phyloP scores from a whole-genome alignment of 768 basidiomycete species.

The Cystobasidiopsis lactophilus region DNA sequence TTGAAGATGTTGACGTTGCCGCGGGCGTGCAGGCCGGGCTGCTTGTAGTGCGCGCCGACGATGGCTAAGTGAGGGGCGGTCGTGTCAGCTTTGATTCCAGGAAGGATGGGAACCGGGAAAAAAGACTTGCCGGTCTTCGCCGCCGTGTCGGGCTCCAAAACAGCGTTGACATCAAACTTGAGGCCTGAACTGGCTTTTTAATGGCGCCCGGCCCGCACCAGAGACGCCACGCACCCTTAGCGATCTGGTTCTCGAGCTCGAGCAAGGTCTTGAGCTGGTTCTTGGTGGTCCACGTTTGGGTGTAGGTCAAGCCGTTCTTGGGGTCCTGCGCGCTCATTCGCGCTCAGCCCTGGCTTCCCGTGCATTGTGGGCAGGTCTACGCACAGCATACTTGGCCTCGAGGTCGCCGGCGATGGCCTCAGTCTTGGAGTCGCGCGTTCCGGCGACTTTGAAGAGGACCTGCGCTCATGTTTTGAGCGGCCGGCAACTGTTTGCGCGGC shows the following conservation, averaged over 20 bases:
- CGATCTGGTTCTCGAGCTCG: constrained; percentile 91
- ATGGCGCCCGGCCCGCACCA: not conserved
- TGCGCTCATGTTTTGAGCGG: too few species aligned
- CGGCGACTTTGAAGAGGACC: constrained; percentile 86
- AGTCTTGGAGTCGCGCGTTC: constrained; percentile 53
- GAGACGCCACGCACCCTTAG: constrained; percentile 36
- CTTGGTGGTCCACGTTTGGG: constrained; percentile 82
- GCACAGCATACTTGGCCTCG: constrained; percentile 83
- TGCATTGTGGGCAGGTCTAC: not conserved
- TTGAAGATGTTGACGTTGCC: constrained; percentile 82
- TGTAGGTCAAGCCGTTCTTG: constrained; percentile 81
- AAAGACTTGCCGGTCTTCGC: not conserved
- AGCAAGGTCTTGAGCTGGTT: constrained; percentile 78
- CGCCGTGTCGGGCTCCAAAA: constrained; percentile 56
- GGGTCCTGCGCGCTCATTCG: too few species aligned
- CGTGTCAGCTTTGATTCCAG: not conserved
- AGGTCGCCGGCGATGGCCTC: constrained; percentile 62
- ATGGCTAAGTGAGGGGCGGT: constrained; percentile 31
- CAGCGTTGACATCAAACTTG: constrained; percentile 73
- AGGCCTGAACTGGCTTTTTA: constrained; percentile 30
- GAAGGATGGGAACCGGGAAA: too few species aligned
- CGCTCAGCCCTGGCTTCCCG: not conserved
- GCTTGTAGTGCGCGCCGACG: constrained; percentile 74
- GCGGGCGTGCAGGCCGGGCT: constrained; percentile 80
- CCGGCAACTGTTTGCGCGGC: not conserved